Base-by-base conservation (phyloP, 2,329 filamentous ascomycete genomes). In the Dactylellina cionopaga region DNA sequence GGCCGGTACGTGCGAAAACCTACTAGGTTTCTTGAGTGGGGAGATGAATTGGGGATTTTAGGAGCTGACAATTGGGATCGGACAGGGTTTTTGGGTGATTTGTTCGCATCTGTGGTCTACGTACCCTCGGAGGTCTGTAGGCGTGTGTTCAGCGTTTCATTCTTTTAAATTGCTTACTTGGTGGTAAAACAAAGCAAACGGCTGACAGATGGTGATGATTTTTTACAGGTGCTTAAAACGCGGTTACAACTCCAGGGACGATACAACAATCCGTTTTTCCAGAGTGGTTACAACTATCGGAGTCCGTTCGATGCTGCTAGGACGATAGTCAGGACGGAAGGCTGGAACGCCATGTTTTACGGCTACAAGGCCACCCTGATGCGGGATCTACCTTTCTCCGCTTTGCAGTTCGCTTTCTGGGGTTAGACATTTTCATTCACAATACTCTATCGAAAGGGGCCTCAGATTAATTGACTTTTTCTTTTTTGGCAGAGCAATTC, bases 281-380 rank as follows among this genome's bases (percentile, higher is more conserved):
- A 88, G 49, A 96, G 92, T 0, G 95, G 95, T 65, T 99, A 99
- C 82, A 99, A 99, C 80, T 99, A 99, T 80, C 90, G 89, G 77
- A 89, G 89, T 41, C 96, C 92, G 1, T 80, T 89, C 58, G 90
- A 99, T 80, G 96, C 95, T 1, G 88, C 89, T 11, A 88, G 89
- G 76, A 96, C 92, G 17, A 98, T 99, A 69, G 85, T 92, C 13
- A 88, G 88, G 37, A 85, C 86, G 41, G 95, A 99, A 82, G 96
- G 95, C 0, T 84, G 92, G 59, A 84, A 87, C 0, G 95, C 96
- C 15, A 85, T 99, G 22, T 99, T 97, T 80, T 90, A 96, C 77
- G 95, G 95, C n/a, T 99, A 96, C 83, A 95, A 95, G 80, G 95
- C 95, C 9, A 99, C 95, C 0, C 87, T 99, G 2, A 95, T 91